Evolutionary conservation across 352 stramenopile genomes (phyloP).

Genomic region (Blastocystis sp.): DNA sequence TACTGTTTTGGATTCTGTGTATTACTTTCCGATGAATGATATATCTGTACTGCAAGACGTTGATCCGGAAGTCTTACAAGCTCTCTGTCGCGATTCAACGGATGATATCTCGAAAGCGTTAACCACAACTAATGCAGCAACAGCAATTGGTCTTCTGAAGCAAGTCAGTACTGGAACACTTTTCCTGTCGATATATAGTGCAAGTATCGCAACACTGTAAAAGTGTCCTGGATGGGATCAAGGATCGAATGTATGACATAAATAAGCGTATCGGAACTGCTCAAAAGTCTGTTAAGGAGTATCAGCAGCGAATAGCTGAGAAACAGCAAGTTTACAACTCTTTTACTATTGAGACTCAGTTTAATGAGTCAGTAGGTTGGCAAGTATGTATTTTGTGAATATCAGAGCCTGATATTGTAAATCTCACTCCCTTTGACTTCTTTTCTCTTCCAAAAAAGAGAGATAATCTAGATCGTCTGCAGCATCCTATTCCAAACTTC

Average conservation of each 20-base stretch:
- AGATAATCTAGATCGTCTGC: not conserved
- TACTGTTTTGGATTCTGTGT: not conserved
- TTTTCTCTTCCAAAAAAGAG: not conserved
- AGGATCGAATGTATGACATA: not conserved
- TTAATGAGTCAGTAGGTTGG: not conserved
- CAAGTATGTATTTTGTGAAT: not conserved
- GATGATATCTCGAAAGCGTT: not conserved
- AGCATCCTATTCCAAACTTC: not conserved
- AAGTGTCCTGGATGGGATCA: not conserved
- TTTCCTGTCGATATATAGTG: not conserved
- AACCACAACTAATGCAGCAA: not conserved
- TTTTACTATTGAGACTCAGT: not conserved
- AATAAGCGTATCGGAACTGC: constrained; percentile 40
- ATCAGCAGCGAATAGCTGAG: not conserved
- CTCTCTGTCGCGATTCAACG: not conserved
- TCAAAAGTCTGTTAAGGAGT: not conserved
- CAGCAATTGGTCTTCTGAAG: constrained; percentile 3
- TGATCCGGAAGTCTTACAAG: not conserved
- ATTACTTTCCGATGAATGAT: not conserved
- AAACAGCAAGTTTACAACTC: not conserved
- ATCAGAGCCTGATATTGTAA: not conserved
- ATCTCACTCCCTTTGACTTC: not conserved
- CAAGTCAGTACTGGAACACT: not conserved
- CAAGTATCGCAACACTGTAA: not conserved
- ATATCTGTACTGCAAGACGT: not conserved